These are phyloP conservation scores for Schizosaccharomyces osmophilus DNA, from an alignment of 805 yeast species.

Conservation along the genomic window DNA sequence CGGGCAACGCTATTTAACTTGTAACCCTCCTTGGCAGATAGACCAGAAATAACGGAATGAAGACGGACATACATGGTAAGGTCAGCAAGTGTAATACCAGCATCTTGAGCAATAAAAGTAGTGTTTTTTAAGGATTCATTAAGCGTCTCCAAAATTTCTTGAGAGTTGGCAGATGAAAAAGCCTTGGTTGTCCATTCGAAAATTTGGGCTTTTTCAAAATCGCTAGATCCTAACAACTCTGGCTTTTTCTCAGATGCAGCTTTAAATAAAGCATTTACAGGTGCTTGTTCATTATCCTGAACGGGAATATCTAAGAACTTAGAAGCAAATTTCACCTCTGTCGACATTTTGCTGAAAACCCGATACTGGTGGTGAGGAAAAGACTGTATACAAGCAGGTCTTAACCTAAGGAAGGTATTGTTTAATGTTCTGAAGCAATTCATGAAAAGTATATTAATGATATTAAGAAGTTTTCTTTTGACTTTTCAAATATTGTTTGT, in stretches of 20 bases:
- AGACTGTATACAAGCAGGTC: not conserved
- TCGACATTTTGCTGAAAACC: not conserved
- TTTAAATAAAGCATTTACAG: not conserved
- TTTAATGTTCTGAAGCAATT: too few species aligned
- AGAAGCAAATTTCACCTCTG: not conserved
- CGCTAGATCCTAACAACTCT: not conserved
- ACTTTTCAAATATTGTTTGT: too few species aligned
- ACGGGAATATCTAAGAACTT: not conserved
- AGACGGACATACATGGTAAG: conserved; percentile 40
- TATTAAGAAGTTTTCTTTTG: too few species aligned
- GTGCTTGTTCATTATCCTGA: not conserved
- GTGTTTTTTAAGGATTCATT: not conserved
- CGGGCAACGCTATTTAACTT: conserved; percentile 46
- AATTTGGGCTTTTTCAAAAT: not conserved
- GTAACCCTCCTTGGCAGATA: conserved; percentile 26
- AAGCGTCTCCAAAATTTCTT: not conserved
- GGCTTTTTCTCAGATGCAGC: not conserved
- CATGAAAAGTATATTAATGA: too few species aligned
- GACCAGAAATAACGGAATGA: conserved; percentile 6
- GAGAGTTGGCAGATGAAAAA: not conserved
- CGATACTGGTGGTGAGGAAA: not conserved
- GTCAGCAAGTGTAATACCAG: conserved; percentile 30
- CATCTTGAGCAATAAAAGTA: not conserved
- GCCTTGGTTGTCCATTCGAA: conserved; percentile 1
- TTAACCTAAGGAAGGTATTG: too few species aligned